Percentiles rank a stretch among this genome's conserved stretches.
Conservation (phyloP, 2,329 filamentous ascomycete genomes). For the Tolypocladium endophyticum region DNA sequence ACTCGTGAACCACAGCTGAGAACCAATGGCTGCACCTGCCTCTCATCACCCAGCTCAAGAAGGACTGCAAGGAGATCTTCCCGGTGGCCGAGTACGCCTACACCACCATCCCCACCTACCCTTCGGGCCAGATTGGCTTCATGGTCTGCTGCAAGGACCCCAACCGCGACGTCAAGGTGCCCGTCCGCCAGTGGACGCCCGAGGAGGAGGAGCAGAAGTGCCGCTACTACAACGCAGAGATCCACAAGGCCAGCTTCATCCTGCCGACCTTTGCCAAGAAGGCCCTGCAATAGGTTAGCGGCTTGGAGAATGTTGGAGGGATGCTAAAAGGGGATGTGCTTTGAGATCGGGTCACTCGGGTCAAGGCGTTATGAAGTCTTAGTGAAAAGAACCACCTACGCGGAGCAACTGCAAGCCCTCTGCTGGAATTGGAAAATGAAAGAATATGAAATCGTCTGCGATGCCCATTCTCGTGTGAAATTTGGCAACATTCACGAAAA, state of each 20-base stretch:
- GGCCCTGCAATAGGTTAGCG: constrained; percentile 43
- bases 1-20: constrained; percentile 54
- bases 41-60: constrained; percentile 90
- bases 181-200: constrained; percentile 66
- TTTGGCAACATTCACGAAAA: not conserved
- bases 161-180: constrained; percentile 72
- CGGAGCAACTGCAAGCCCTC: not conserved
- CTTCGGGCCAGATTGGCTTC: constrained; percentile 98
- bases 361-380: not conserved
- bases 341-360: not conserved
- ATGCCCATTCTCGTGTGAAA: not conserved
- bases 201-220: constrained; percentile 91
- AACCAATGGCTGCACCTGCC: constrained; percentile 98
- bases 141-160: constrained; percentile 99
- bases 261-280: constrained; percentile 89
- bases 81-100: constrained; percentile 96
- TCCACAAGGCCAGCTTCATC: constrained; percentile 90
- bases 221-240: constrained; percentile 95
- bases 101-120: constrained; percentile 98
- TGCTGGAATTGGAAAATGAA: not conserved
- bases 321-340: not conserved
- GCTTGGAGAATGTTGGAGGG: not conserved
- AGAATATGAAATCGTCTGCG: not conserved
- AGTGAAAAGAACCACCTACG: not conserved
- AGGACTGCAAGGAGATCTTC: constrained; percentile 95